phyloP scores from a whole-genome alignment of 2,329 filamentous ascomycete species.

The Botrytis cinerea region DNA sequence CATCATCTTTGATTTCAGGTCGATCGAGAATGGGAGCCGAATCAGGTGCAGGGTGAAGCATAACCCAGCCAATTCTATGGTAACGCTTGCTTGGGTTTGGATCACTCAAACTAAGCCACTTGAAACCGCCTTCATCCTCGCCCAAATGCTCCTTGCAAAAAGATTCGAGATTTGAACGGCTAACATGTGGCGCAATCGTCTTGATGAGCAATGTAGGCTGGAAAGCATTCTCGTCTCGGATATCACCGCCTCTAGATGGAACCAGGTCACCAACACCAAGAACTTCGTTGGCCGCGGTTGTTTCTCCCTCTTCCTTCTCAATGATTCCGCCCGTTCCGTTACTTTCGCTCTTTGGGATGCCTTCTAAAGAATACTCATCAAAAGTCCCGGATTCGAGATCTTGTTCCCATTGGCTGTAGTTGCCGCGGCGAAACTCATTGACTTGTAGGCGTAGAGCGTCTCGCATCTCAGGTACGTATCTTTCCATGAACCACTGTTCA shows the following conservation, averaged over 20 bases:
- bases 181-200: constrained; percentile 95
- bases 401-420: constrained; percentile 84
- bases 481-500: constrained; percentile 97
- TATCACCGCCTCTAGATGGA: constrained; percentile 78
- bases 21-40: constrained; percentile 65
- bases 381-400: constrained; percentile 84
- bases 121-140: constrained; percentile 87
- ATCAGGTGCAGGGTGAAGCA: constrained; percentile 81
- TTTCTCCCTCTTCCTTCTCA: constrained; percentile 95
- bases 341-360: constrained; percentile 88
- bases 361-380: constrained; percentile 92
- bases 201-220: constrained; percentile 96
- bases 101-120: constrained; percentile 93
- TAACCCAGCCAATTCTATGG: constrained; percentile 97
- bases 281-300: constrained; percentile 87
- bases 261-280: constrained; percentile 89
- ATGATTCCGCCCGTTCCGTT: constrained; percentile 82
- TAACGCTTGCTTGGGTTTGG: constrained; percentile 97
- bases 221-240: constrained; percentile 83
- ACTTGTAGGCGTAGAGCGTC: constrained; percentile 74
- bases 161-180: constrained; percentile 85
- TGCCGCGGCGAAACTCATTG: constrained; percentile 74
- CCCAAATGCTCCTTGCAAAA: constrained; percentile 95
- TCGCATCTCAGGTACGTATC: constrained; percentile 82
- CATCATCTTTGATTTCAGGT: constrained; percentile 67